Conservation (phyloP, 1,284 basidiomycete genomes). For the Neonothopanus nambi region DNA sequence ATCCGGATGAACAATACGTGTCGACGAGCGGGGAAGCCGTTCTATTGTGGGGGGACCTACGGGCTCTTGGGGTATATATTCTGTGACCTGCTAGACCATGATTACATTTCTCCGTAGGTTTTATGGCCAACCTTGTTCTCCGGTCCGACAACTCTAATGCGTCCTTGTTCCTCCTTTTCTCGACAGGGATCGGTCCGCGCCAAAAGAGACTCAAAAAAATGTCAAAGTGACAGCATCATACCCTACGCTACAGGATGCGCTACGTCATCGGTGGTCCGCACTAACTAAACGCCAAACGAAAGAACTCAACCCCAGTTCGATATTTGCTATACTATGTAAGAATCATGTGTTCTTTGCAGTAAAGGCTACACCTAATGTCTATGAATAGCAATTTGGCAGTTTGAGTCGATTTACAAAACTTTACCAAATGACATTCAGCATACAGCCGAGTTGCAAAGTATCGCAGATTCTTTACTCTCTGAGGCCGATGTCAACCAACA, state of each 20-base stretch:
- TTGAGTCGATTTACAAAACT: constrained; percentile 58
- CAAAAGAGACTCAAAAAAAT: constrained; percentile 62
- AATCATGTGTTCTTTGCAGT: constrained; percentile 10
- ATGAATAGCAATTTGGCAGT: constrained; percentile 81
- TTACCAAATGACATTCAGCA: constrained; percentile 57
- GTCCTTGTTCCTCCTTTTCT: constrained; percentile 22
- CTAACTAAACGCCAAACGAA: constrained; percentile 76
- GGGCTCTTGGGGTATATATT: constrained; percentile 95
- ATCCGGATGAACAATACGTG: constrained; percentile 77
- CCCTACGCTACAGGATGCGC: constrained; percentile 61
- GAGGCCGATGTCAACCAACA: constrained; percentile 72
- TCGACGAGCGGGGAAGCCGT: constrained; percentile 68
- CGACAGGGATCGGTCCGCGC: constrained; percentile 60
- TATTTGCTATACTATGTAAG: constrained; percentile 77
- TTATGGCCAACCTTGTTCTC: constrained; percentile 13
- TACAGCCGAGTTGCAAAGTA: constrained; percentile 57
- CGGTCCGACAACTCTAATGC: constrained; percentile 12
- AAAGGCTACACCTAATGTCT: not conserved
- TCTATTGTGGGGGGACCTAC: constrained; percentile 88
- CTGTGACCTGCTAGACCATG: constrained; percentile 85
- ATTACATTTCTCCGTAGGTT: constrained; percentile 77
- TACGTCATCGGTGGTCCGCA: constrained; percentile 69
- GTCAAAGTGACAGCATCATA: constrained; percentile 68
- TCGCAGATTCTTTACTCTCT: constrained; percentile 61
- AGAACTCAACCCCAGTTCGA: constrained; percentile 70